Evolutionary conservation across 2,329 filamentous ascomycete genomes (phyloP).

Genomic region (Westerdykella aurantiaca): DNA sequence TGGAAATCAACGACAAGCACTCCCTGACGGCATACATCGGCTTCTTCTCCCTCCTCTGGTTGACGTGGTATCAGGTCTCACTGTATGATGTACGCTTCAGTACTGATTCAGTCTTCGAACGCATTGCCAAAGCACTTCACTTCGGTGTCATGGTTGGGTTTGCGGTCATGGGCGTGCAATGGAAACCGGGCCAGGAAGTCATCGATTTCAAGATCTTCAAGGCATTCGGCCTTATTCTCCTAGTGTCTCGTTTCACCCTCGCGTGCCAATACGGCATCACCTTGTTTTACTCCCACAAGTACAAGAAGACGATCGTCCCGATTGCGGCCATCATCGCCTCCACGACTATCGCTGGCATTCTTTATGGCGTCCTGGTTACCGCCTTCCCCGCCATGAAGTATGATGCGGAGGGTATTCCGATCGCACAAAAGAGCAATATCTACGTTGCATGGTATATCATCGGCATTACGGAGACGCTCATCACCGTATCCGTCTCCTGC

Average conservation of each 20-base stretch:
- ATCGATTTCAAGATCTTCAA: slow-evolving; percentile 42
- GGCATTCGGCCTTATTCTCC: slow-evolving; percentile 35
- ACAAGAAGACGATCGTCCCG: slow-evolving; percentile 26
- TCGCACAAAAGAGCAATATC: slow-evolving; percentile 22
- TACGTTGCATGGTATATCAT: slow-evolving; percentile 52
- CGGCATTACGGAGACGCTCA: slow-evolving; percentile 24
- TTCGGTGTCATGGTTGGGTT: slow-evolving; percentile 62
- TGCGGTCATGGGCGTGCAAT: slow-evolving; percentile 51
- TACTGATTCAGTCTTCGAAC: slow-evolving; percentile 59
- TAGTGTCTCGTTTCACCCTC: slow-evolving; percentile 34
- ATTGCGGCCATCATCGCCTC: slow-evolving; percentile 30
- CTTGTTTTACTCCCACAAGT: slow-evolving; percentile 28
- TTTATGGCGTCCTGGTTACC: slow-evolving; percentile 29
- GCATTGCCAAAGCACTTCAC: slow-evolving; percentile 53
- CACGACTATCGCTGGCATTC: slow-evolving; percentile 29
- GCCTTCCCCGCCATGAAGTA: slow-evolving; percentile 18
- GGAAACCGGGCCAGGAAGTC: slow-evolving; percentile 33
- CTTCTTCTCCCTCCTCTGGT: slow-evolving; percentile 57
- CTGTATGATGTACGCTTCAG: slow-evolving; percentile 63
- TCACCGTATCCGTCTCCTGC: slow-evolving; percentile 36
- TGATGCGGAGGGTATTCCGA: slow-evolving; percentile 1
- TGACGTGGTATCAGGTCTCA: slow-evolving; percentile 61
- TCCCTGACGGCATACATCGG: slow-evolving; percentile 43
- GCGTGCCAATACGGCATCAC: slow-evolving; percentile 37
- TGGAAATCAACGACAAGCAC: slow-evolving; percentile 50